phyloP scores from a whole-genome alignment of 2,329 filamentous ascomycete genomes.

The Microsporum audouinii region DNA sequence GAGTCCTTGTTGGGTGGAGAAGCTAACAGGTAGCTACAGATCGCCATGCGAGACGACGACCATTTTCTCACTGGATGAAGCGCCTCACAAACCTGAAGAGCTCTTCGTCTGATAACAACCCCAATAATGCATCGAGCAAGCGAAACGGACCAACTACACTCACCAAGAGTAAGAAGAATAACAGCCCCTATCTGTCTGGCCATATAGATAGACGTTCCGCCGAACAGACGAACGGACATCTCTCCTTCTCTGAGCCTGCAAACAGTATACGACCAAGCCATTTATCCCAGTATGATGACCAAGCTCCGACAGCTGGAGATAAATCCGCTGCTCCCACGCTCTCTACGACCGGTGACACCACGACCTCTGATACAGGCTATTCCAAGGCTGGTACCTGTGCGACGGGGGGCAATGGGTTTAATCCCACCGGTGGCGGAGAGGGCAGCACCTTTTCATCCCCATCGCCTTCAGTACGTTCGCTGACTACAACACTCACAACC shows the following conservation, averaged over 20 bases:
- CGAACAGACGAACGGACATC: conserved; percentile 33
- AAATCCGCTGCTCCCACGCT: conserved; percentile 68
- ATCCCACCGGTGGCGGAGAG: conserved; percentile 55
- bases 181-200: conserved; percentile 86
- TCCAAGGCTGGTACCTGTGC: conserved; percentile 76
- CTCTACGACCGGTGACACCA: conserved; percentile 69
- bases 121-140: conserved; percentile 31
- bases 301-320: conserved; percentile 47
- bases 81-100: conserved; percentile 79
- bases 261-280: conserved; percentile 40
- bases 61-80: conserved; percentile 90
- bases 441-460: conserved; percentile 56
- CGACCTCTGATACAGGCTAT: conserved; percentile 61
- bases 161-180: conserved; percentile 53
- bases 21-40: conserved; percentile 37
- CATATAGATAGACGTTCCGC: conserved; percentile 34
- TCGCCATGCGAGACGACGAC: conserved; percentile 62
- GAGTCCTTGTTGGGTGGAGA: background rate
- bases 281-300: conserved; percentile 47
- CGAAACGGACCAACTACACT: conserved; percentile 16
- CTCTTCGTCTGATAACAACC: conserved; percentile 45
- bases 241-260: conserved; percentile 43
- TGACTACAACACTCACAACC: conserved; percentile 55
- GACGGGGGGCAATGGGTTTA: conserved; percentile 50
- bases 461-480: conserved; percentile 52